Evolutionary conservation across 192 early-diverging fungal species (phyloP), one percentile per base, ranked within the genome.

Genomic region (Bifiguratus adelaidae): DNA sequence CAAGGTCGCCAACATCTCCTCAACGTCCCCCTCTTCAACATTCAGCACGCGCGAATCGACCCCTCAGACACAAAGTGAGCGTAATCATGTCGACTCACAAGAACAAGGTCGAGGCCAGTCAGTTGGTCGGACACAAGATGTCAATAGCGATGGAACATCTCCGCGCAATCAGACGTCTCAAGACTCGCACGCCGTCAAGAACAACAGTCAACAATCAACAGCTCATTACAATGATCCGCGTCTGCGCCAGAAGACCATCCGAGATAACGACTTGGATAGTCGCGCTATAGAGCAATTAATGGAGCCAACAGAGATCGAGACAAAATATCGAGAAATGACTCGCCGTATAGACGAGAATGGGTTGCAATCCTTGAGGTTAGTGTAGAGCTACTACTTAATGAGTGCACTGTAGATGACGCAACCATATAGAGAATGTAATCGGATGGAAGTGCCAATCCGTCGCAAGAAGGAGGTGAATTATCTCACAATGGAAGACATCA

Each of bases 281-380:
- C 8, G n/a, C 8, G n/a, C 32, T 33, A n/a, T n/a, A 33, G 32
- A 33, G 8, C 8, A 33, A n/a, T 8, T 8, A n/a, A 33, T 9
- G 32, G 32, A n/a, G 32, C 8, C 35, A 28, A 51, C 49, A n/a
- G 30, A 16, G 2, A 20, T 51, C 11, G 49, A 51, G 33, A 51
- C 35, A 19, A 34, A 38, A 9, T 51, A 51, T 51, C 7, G 25
- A n/a, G 38, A 51, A 29, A 51, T 51, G 49, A 37, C 49, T 1
- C 24, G 29, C 3, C 20, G 22, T 13, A 15, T 51, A 26, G 49
- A 51, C 12, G 29, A 22, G 3, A 41, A 28, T 6, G 12, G 7
- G 21, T 25, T 51, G 25, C 11, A 33, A 2, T 40, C 49, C 0
- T 29, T 51, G n/a, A 51, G 27, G 49, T 51, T 38, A 48, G 47